Conservation (phyloP, 2,329 filamentous ascomycete genomes). For the Botrytis squamosa region DNA sequence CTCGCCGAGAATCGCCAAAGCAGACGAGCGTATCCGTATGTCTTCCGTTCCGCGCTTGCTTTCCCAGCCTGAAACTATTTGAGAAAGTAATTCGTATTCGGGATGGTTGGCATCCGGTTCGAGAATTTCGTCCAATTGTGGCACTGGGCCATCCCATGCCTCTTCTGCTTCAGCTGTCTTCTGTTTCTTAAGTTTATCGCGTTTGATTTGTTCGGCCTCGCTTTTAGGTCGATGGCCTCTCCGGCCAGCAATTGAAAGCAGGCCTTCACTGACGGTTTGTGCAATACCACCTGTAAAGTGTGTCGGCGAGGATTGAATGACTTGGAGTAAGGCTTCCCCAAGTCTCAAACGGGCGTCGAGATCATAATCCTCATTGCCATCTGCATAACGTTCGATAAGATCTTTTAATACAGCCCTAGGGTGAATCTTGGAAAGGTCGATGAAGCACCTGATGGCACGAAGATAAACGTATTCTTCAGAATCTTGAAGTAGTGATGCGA, state of each 20-base stretch:
- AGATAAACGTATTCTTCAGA: slow-evolving; percentile 71
- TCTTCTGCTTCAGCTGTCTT: slow-evolving; percentile 52
- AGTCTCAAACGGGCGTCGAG: slow-evolving; percentile 67
- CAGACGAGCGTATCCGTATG: slow-evolving; percentile 66
- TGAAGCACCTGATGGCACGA: slow-evolving; percentile 63
- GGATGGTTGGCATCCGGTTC: slow-evolving; percentile 26
- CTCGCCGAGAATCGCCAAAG: slow-evolving; percentile 62
- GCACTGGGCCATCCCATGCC: slow-evolving; percentile 55
- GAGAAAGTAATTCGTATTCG: slow-evolving; percentile 50
- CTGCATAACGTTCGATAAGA: slow-evolving; percentile 66
- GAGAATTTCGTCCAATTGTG: slow-evolving; percentile 46
- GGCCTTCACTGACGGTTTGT: slow-evolving; percentile 52
- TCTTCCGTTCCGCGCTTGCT: slow-evolving; percentile 66
- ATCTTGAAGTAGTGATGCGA: slow-evolving; percentile 63
- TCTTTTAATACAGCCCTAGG: slow-evolving; percentile 61
- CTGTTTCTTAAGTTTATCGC: slow-evolving; percentile 49
- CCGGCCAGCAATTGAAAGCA: slow-evolving; percentile 64
- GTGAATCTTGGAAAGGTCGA: slow-evolving; percentile 58
- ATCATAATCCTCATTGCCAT: slow-evolving; percentile 55
- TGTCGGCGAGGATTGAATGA: slow-evolving; percentile 59
- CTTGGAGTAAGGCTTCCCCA: slow-evolving; percentile 65
- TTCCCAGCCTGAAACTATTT: slow-evolving; percentile 67
- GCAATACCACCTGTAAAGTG: slow-evolving; percentile 56
- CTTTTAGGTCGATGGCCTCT: slow-evolving; percentile 61
- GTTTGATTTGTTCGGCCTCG: slow-evolving; percentile 53